Base-by-base conservation (phyloP, 2,329 filamentous ascomycete species). In the Penicillium paneum region DNA sequence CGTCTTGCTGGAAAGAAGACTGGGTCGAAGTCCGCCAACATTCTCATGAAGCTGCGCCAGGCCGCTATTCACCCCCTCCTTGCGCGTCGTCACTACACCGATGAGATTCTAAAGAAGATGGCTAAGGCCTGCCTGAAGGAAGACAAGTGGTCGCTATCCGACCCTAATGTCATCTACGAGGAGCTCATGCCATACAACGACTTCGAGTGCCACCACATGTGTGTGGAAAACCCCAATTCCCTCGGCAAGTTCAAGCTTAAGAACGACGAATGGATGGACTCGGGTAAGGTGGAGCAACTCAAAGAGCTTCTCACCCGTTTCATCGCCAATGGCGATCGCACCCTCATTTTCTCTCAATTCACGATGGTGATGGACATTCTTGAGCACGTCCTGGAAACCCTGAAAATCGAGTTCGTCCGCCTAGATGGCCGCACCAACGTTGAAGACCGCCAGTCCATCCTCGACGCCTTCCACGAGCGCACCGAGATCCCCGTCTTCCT, bases 281-380 rank as follows among this genome's bases (percentile, higher is more conserved):
- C 88, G 44, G 94, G 93, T 54, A 99, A 99, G 71, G 86, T 97
- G n/a, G 77, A 85, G 60, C 88, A 89, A 62, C 82, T 97, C 26
- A 79, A 91, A 26, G 82, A 89, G 64, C 81, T 99, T 12, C 80
- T 99, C 1, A 77, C 80, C 11, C 74, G 81, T 13, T 97, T 91
- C 74, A 86, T 87, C 61, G 76, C 81, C 56, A 91, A 91, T 49
- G 93, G 92, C 3, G 92, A 97, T 70, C 87, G 93, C 4, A 87
- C 90, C 0, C 81, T 99, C 2, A 85, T 99, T 24, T 99, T 99
- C 76, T 95, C 89, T 42, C 91, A 96, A 65, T 99, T 97, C 72
- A 90, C 90, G 7, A 87, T 90, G 61, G 87, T 96, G 51, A 88
- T 97, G 73, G 89, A 97, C 71, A 91, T 99, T 52, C 80, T 99